phyloP scores from a whole-genome alignment of 2,329 filamentous ascomycete genomes.

The Nemania bipapillata region DNA sequence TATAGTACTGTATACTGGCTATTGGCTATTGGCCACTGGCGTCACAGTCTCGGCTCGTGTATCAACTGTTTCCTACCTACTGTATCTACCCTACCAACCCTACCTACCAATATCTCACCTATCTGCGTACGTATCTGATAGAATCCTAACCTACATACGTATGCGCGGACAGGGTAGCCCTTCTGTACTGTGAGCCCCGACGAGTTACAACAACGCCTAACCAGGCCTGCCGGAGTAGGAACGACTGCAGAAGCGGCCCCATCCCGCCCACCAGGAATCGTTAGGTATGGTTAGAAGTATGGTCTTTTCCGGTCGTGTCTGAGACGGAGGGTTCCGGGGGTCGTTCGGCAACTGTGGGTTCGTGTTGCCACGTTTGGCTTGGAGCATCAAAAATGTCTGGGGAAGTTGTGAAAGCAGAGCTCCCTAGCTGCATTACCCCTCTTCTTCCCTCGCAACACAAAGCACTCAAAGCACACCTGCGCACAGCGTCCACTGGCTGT shows the following conservation, averaged over 20 bases:
- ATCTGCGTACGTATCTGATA: background rate
- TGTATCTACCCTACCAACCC: too few species aligned
- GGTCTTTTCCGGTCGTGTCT: background rate
- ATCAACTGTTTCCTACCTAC: too few species aligned
- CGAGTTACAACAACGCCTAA: too few species aligned
- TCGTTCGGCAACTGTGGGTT: slow-evolving; percentile 32
- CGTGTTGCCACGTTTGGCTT: slow-evolving; percentile 9
- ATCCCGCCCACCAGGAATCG: slow-evolving; percentile 13
- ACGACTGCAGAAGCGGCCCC: slow-evolving; percentile 34
- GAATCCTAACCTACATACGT: background rate
- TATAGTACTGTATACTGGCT: background rate
- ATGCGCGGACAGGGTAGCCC: background rate
- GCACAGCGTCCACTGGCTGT: background rate
- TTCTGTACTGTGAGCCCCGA: background rate
- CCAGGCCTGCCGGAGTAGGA: slow-evolving; percentile 2
- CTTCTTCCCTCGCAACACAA: background rate
- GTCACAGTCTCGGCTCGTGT: too few species aligned
- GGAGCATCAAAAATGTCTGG: background rate
- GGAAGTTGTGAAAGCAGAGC: background rate
- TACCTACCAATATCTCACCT: too few species aligned
- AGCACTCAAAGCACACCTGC: background rate
- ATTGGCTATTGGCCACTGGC: too few species aligned
- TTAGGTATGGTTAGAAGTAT: background rate
- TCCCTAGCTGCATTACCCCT: slow-evolving; percentile 19
- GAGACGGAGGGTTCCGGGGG: slow-evolving; percentile 24